Evolutionary conservation across 2,329 filamentous ascomycete genomes (phyloP), one percentile per base, ranked within the genome.

Genomic region (Diplodia seriata): DNA sequence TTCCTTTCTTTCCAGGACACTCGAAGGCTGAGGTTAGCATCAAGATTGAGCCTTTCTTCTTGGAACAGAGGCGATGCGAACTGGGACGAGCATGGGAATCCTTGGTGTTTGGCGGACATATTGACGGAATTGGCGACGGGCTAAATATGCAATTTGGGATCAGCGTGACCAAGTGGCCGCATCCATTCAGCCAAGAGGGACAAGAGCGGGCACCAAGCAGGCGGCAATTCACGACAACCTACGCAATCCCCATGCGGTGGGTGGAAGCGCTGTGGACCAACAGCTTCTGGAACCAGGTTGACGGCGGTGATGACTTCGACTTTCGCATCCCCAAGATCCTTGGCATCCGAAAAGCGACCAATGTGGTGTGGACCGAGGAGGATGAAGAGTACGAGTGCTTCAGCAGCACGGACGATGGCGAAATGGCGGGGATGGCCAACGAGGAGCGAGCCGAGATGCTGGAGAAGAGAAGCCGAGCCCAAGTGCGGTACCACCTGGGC

Each of bases 11-110:
- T 23, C 26, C 23, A 18, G 14, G 5, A n/a, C n/a, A 33, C 20
- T 43, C 8, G 36, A 5, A 7, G 11, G 15, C 63, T 5, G 53
- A 61, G 36, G 12, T 66, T 15, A 29, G 51, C 8, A 54, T 61
- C 54, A 62, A 65, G 54, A 40, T 69, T 23, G 68, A 69, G n/a
- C 68, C 68, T 12, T 69, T 69, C 47, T 69, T 69, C 55, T 61
- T 67, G 62, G 61, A 69, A 8, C 68, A 69, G 29, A 20, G 33
- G 18, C 61, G 62, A 7, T 61, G 61, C 38, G 68, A 69, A 31
- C 23, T 66, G 43, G 62, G 68, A 4, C 62, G 53, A 15, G 68
- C 68, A 20, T 69, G 68, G 68, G 68, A 69, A 23, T 61, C 47
- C 18, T 61, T 53, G 4, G 63, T 66, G 47, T 69, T 61, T 40